Base-by-base conservation (phyloP, 768 basidiomycete genomes). In the Krasilnikovozyma curviuscula region DNA sequence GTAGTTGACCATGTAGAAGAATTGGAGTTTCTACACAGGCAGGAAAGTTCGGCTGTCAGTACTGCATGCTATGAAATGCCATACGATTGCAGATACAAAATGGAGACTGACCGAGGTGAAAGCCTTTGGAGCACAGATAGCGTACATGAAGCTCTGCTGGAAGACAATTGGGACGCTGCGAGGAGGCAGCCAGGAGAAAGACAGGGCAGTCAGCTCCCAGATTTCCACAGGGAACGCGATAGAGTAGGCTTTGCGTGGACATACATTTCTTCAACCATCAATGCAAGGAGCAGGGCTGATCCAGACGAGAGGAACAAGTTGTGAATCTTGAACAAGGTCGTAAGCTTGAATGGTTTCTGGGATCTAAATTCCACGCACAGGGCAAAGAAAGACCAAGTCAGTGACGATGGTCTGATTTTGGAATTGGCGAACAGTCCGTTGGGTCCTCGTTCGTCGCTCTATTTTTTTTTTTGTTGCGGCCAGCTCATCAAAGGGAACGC, bases 1-100 rank as follows among this genome's bases (percentile, higher is more conserved):
- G 69, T 97, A 98, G 71, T 98, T 98, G 71, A 95, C 72, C 72
- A 97, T 86, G 70, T 98, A 97, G 70, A 83, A 95, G 61, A 88
- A 80, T 68, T 95, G 82, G 64, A 95, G 71, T 63, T 74, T 75
- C 88, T 93, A 59, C 13, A 14, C 19, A 28, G 8, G 7, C 13
- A 18, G 29, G 41, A 42, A 9, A 19, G 19, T 14, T 40, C 10
- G 10, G 10, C 14, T 10, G 9, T 40, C 9, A 14, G 39, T 40
- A n/a, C 10, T n/a, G 39, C 19, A 25, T 14, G 5, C 3, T 8
- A 16, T 8, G 13, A 18, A 7, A 13, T 14, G 28, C 13, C 16
- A 6, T 2, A n/a, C n/a, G 32, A 10, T 33, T 9, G n/a, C 16
- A 23, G 40, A 27, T 5, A 34, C 33, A 12, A 34, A 34, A 12